Base-by-base conservation (phyloP, 2,329 filamentous ascomycete species). In the Fusarium sp. region DNA sequence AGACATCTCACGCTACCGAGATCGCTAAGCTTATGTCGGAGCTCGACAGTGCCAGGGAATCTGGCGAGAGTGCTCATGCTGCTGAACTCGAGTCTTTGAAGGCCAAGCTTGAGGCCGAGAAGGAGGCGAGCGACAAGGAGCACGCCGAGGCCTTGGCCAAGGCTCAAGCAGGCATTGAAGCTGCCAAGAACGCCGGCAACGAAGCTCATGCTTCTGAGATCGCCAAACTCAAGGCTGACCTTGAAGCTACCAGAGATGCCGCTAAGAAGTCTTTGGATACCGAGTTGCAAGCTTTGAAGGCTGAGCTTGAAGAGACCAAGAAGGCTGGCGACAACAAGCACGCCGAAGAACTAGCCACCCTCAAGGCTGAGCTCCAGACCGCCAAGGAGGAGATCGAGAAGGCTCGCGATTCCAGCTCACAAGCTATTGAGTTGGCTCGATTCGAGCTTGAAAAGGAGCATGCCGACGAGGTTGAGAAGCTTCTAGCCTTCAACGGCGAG, bases 391-490 rank as follows among this genome's bases (percentile, higher is more conserved):
- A 87, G 64, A 75, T 87, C 10, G 81, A 84, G 70, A 80, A 83
- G 67, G 77, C 83, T 9, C 80, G 84, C 48, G 76, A 77, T 1
- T 77, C 80, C 48, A 81, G 82, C 70, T 78, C 80, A 11, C 79
- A 84, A 41, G 82, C 83, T 16, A 75, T 85, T 20, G 83, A 86
- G 53, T 76, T 78, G 33, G 78, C 81, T 38, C 84, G 81, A 76
- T 77, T 80, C 18, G 82, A 84, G 21, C 80, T 85, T 38, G 79
- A 85, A 65, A 77, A 80, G 35, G 80, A 79, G 72, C 80, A 85
- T 74, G 80, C 83, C 41, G 78, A 78, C 23, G 83, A 86, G 62
- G 77, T 88, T 24, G 82, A 85, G 68, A 83, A 84, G 68, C 76
- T 86, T 20, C 76, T 82, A 37, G 76, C 77, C 23, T 75, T 80